Conservation (phyloP, 352 stramenopile species). For the Globisporangium abappressorium region DNA sequence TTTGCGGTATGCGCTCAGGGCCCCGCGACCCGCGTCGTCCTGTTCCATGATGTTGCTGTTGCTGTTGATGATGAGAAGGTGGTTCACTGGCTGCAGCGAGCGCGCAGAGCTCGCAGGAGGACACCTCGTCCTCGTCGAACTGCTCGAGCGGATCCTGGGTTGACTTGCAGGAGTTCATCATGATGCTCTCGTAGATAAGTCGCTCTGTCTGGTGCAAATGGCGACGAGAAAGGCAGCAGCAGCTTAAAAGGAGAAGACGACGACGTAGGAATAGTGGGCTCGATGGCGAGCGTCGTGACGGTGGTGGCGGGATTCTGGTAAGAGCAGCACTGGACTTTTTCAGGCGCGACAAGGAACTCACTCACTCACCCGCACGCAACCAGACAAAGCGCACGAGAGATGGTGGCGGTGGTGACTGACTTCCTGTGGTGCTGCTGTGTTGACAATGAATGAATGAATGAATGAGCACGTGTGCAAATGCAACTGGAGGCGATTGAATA, state of each 20-base stretch:
- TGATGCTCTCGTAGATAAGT: neutral
- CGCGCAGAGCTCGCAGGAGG: slow-evolving; percentile 1
- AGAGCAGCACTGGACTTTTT: neutral
- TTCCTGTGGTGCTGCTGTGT: neutral
- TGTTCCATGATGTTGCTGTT: neutral
- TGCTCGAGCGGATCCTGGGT: neutral
- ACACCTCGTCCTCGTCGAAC: neutral
- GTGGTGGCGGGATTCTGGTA: neutral
- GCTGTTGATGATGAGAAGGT: neutral
- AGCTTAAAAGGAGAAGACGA: neutral
- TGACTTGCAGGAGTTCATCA: slow-evolving; percentile 7
- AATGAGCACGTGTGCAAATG: neutral
- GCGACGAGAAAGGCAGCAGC: neutral
- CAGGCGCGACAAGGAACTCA: neutral
- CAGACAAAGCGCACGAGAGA: neutral
- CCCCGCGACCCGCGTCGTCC: neutral
- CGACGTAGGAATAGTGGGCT: neutral
- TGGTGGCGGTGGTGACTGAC: neutral
- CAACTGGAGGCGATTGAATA: neutral
- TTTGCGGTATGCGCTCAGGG: neutral
- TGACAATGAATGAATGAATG: neutral
- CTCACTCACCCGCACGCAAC: neutral
- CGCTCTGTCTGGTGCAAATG: neutral
- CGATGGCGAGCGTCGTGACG: neutral
- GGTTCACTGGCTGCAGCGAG: neutral